Evolutionary conservation across 2,329 filamentous ascomycete species (phyloP).

Genomic region (Calcarisporium arbuscula): DNA sequence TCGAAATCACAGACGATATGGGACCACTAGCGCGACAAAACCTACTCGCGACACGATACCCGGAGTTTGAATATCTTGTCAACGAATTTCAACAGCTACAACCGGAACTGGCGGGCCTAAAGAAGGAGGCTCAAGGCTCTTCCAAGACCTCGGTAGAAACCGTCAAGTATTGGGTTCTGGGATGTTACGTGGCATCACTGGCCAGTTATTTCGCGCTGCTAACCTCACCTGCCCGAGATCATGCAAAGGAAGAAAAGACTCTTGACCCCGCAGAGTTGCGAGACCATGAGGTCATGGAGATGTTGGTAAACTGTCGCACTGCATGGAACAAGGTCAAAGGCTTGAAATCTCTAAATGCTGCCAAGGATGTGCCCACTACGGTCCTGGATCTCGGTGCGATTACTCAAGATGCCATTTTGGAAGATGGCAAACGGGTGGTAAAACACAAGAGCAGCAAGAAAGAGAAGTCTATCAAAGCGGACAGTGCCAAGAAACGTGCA

Average conservation of each 20-base stretch:
- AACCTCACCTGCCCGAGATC: constrained; percentile 67
- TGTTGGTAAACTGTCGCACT: constrained; percentile 69
- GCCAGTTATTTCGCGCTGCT: constrained; percentile 93
- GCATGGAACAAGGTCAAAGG: constrained; percentile 72
- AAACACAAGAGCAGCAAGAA: constrained; percentile 23
- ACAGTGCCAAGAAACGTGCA: constrained; percentile 36
- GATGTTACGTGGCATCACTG: constrained; percentile 79
- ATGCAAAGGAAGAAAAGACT: constrained; percentile 46
- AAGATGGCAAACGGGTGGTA: constrained; percentile 13
- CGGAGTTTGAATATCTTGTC: constrained; percentile 82
- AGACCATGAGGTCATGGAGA: constrained; percentile 88
- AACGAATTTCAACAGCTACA: constrained; percentile 74
- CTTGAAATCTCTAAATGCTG: constrained; percentile 44
- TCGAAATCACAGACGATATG: constrained; percentile 78
- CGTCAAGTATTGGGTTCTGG: constrained; percentile 72
- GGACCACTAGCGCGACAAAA: constrained; percentile 64
- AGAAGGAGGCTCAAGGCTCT: constrained; percentile 49
- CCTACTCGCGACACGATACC: constrained; percentile 75
- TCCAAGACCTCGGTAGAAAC: constrained; percentile 49
- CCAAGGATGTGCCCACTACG: constrained; percentile 24
- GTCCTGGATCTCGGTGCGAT: constrained; percentile 19
- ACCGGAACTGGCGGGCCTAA: constrained; percentile 53
- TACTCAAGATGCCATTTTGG: constrained; percentile 3
- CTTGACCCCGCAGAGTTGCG: constrained; percentile 73
- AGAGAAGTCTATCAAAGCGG: constrained; percentile 21